phyloP scores from a whole-genome alignment of 2,329 filamentous ascomycete genomes.

The Fusarium metavorans region DNA sequence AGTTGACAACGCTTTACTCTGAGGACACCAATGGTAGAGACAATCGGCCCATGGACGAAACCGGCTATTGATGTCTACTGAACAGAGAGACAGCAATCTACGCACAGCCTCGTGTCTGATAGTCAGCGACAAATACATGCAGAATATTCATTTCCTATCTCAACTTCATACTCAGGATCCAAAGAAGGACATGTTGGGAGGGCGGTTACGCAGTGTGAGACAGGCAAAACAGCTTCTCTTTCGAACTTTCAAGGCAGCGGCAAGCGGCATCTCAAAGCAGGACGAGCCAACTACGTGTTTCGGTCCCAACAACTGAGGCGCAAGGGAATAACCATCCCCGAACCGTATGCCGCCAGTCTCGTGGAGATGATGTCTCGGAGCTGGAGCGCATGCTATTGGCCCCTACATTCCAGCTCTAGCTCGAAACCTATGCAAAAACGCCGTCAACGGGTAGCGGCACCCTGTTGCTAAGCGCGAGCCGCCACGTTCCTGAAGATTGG shows the following conservation, averaged over 20 bases:
- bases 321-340: neutral
- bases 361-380: neutral
- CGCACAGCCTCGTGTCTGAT: neutral
- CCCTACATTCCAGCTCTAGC: slow-evolving; percentile 1
- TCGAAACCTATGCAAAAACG: neutral
- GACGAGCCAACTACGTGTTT: neutral
- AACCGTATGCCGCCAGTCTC: neutral
- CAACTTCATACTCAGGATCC: neutral
- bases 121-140: neutral
- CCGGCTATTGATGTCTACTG: no score
- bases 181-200: no score
- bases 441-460: neutral
- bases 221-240: neutral
- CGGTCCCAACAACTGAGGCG: neutral
- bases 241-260: neutral
- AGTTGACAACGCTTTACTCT: neutral
- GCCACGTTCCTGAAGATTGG: neutral
- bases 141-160: neutral
- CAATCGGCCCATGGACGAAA: neutral
- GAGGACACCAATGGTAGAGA: neutral
- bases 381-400: neutral
- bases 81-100: neutral
- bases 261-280: neutral
- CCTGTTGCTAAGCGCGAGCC: neutral
- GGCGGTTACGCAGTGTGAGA: neutral